Evolutionary conservation across 768 basidiomycete genomes (phyloP).

Genomic region (Lactarius indigo): DNA sequence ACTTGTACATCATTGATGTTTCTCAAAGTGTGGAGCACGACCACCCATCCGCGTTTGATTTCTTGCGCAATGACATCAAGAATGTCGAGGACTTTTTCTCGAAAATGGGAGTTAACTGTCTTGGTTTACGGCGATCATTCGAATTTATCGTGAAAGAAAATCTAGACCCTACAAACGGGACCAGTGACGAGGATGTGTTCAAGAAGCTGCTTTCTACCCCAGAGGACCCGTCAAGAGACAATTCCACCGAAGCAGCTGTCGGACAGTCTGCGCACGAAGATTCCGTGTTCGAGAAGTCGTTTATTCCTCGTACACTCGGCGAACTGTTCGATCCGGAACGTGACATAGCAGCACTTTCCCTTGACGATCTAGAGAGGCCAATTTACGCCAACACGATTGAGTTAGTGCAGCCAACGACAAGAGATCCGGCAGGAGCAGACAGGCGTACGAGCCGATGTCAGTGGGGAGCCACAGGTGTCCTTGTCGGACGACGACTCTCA

Average conservation of each 20-base stretch:
- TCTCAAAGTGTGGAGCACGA: slow-evolving; percentile 99
- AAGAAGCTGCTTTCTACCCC: slow-evolving; percentile 41
- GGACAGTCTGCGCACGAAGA: slow-evolving; percentile 63
- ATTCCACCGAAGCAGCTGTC: slow-evolving; percentile 19
- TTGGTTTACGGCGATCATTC: slow-evolving; percentile 81
- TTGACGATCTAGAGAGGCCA: slow-evolving; percentile 66
- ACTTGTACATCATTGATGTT: slow-evolving; percentile 94
- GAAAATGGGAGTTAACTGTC: slow-evolving; percentile 63
- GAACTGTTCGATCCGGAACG: slow-evolving; percentile 95
- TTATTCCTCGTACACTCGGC: slow-evolving; percentile 88
- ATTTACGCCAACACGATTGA: slow-evolving; percentile 91
- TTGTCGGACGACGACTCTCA: slow-evolving; percentile 17
- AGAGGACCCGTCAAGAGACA: slow-evolving; percentile 20
- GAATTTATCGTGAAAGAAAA: slow-evolving; percentile 77
- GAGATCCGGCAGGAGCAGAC: slow-evolving; percentile 21
- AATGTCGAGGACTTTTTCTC: slow-evolving; percentile 94
- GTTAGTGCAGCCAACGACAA: slow-evolving; percentile 46
- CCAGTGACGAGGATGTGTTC: slow-evolving; percentile 32
- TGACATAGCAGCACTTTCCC: slow-evolving; percentile 71
- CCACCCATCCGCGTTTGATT: slow-evolving; percentile 95
- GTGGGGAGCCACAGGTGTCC: slow-evolving; percentile 28
- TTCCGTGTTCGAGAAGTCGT: slow-evolving; percentile 82
- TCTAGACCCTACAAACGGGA: slow-evolving; percentile 28
- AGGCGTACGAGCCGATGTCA: slow-evolving; percentile 20
- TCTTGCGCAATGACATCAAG: slow-evolving; percentile 85